phyloP scores from a whole-genome alignment of 371 early-diverging fungal species.

The Rhizomucor miehei region DNA sequence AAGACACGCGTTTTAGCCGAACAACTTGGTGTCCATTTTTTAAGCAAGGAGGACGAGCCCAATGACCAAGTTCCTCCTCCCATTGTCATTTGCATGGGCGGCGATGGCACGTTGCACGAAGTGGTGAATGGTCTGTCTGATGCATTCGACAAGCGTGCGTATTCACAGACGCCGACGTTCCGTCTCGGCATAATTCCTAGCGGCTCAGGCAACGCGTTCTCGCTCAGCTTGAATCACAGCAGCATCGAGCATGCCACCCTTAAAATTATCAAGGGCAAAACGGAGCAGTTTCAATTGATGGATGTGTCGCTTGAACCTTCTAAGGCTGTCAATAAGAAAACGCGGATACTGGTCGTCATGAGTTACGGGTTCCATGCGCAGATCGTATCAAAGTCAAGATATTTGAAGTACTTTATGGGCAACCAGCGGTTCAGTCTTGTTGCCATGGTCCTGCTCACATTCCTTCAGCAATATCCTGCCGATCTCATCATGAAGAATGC shows the following conservation, averaged over 20 bases:
- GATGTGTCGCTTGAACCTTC: slow-evolving; percentile 28
- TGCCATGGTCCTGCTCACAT: slow-evolving; percentile 26
- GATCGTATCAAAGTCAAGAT: slow-evolving; percentile 39
- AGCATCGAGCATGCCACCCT: slow-evolving; percentile 30
- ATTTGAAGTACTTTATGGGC: slow-evolving; percentile 36
- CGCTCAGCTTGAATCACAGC: slow-evolving; percentile 29
- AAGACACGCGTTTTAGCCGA: slow-evolving; percentile 10
- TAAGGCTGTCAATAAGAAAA: background rate
- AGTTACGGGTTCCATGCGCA: slow-evolving; percentile 56
- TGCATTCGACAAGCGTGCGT: slow-evolving; percentile 8
- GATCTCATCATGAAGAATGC: slow-evolving; percentile 23
- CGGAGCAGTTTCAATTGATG: slow-evolving; percentile 29
- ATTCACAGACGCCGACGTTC: slow-evolving; percentile 3
- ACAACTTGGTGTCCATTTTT: slow-evolving; percentile 4
- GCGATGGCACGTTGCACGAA: slow-evolving; percentile 50
- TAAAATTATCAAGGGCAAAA: slow-evolving; percentile 28
- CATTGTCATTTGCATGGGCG: slow-evolving; percentile 38
- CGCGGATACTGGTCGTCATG: slow-evolving; percentile 38
- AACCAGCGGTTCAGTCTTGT: slow-evolving; percentile 41
- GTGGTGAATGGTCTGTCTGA: slow-evolving; percentile 42
- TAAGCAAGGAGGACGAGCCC: background rate
- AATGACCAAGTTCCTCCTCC: background rate
- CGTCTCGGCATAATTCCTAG: slow-evolving; percentile 38
- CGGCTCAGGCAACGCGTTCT: slow-evolving; percentile 48
- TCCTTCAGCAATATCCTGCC: slow-evolving; percentile 35